Evolutionary conservation across 2,329 filamentous ascomycete genomes (phyloP).

Genomic region (Ophiostoma sp.): DNA sequence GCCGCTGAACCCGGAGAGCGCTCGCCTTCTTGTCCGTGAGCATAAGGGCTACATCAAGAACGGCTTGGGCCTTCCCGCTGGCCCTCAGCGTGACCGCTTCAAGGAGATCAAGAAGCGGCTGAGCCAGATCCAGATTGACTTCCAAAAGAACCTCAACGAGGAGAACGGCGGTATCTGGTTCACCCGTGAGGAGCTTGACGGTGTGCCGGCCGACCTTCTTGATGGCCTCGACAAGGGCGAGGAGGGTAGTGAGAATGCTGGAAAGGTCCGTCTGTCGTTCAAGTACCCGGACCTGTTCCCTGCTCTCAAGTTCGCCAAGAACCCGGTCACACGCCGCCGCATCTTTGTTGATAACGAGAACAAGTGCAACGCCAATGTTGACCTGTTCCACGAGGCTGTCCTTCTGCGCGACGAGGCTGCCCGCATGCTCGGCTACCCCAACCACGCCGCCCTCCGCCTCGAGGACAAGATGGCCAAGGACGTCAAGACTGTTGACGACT

Average conservation of each 20-base stretch:
- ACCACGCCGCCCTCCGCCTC: conserved; percentile 74
- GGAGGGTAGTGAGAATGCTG: conserved; percentile 60
- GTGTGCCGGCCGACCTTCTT: conserved; percentile 71
- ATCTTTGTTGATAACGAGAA: conserved; percentile 77
- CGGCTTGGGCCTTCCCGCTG: conserved; percentile 69
- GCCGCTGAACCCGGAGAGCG: conserved; percentile 66
- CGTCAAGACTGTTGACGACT: conserved; percentile 68
- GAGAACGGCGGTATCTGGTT: conserved; percentile 83
- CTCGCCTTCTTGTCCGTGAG: conserved; percentile 74
- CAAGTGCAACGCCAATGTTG: conserved; percentile 73
- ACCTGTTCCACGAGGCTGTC: conserved; percentile 73
- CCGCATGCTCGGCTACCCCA: conserved; percentile 71
- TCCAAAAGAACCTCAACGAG: conserved; percentile 79
- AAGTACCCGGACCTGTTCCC: conserved; percentile 84
- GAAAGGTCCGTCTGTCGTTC: conserved; percentile 72
- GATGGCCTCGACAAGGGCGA: conserved; percentile 69
- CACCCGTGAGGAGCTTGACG: conserved; percentile 69
- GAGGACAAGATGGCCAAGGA: conserved; percentile 87
- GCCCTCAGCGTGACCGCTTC: conserved; percentile 72
- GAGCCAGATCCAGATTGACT: conserved; percentile 70
- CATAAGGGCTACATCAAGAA: conserved; percentile 75
- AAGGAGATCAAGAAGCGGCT: conserved; percentile 83
- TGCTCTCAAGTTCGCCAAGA: conserved; percentile 72
- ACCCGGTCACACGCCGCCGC: conserved; percentile 66
- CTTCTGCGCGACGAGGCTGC: conserved; percentile 76